Conservation (phyloP, 495 filamentous ascomycete genomes). For the Penicillium atrosanguineum region DNA sequence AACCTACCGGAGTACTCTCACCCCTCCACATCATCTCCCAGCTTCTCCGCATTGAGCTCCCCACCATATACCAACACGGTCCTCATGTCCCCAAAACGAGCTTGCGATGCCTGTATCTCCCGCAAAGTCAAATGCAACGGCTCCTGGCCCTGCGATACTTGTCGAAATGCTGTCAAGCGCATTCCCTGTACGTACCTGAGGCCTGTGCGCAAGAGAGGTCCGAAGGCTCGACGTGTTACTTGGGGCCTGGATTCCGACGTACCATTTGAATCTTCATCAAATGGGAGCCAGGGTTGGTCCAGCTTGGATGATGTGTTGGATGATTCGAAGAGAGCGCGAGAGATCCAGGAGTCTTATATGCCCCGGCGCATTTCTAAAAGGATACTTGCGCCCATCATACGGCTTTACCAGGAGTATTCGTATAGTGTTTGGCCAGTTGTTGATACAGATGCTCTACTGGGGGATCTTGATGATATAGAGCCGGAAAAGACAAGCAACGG, state of each 20-base stretch:
- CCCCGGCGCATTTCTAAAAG: constrained; percentile 9
- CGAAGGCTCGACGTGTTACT: constrained; percentile 22
- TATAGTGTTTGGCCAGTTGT: constrained; percentile 36
- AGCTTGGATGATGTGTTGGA: too few species aligned
- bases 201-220: constrained; percentile 28
- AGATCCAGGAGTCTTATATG: too few species aligned
- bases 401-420: constrained; percentile 24
- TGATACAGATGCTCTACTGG: constrained; percentile 17
- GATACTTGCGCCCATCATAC: constrained; percentile 14
- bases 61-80: too few species aligned
- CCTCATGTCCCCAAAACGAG: constrained; percentile 25
- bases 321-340: too few species aligned
- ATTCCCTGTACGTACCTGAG: constrained; percentile 30
- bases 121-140: constrained; percentile 36
- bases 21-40: not conserved
- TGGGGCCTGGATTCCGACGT: not conserved
- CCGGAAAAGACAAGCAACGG: not conserved
- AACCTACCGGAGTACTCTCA: too few species aligned
- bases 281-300: too few species aligned
- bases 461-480: constrained; percentile 15
- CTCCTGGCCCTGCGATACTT: constrained; percentile 30
- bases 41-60: not conserved
- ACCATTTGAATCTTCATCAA: not conserved
- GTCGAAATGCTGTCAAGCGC: constrained; percentile 16
- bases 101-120: constrained; percentile 31